phyloP scores from a whole-genome alignment of 2,329 filamentous ascomycete genomes.

The Fonsecaea monophora region DNA sequence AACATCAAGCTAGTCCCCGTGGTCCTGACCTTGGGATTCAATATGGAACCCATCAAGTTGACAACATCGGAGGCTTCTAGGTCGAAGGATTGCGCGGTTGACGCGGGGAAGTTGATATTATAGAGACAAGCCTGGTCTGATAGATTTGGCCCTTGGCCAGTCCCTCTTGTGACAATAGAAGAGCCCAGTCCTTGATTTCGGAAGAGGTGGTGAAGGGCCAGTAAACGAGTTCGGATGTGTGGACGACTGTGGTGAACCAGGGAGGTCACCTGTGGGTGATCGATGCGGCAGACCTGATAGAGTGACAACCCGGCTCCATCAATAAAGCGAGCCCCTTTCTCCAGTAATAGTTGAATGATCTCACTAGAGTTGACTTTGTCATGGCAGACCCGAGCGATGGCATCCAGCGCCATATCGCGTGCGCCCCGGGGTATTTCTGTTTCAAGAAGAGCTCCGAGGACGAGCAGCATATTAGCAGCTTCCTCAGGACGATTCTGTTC shows the following conservation, averaged over 20 bases:
- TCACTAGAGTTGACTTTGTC: not conserved
- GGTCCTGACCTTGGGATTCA: constrained; percentile 3
- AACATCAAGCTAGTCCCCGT: constrained; percentile 20
- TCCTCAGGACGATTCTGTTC: not conserved
- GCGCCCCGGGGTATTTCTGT: constrained; percentile 3
- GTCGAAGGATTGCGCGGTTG: constrained; percentile 1
- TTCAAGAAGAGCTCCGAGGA: constrained; percentile 6
- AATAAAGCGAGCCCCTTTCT: constrained; percentile 16
- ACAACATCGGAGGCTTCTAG: constrained; percentile 11
- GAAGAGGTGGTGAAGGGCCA: constrained; percentile 12
- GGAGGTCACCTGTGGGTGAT: not conserved
- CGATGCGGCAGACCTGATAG: constrained; percentile 14
- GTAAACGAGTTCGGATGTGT: constrained; percentile 9
- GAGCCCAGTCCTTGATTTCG: constrained; percentile 1
- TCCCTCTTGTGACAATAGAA: not conserved
- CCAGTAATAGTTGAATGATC: constrained; percentile 11
- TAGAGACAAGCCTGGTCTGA: constrained; percentile 14
- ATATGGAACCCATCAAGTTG: constrained; percentile 7
- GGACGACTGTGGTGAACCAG: constrained; percentile 8
- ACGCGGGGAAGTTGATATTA: constrained; percentile 9
- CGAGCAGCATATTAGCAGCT: not conserved
- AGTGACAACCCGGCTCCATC: constrained; percentile 14
- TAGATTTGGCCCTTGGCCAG: not conserved
- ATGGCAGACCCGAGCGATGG: constrained; percentile 3
- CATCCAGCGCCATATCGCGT: constrained; percentile 9